Percentiles rank a stretch among this genome's conserved stretches.
Evolutionary conservation across 2,329 filamentous ascomycete genomes (phyloP).

Genomic region (Fusarium pseudonygamai): DNA sequence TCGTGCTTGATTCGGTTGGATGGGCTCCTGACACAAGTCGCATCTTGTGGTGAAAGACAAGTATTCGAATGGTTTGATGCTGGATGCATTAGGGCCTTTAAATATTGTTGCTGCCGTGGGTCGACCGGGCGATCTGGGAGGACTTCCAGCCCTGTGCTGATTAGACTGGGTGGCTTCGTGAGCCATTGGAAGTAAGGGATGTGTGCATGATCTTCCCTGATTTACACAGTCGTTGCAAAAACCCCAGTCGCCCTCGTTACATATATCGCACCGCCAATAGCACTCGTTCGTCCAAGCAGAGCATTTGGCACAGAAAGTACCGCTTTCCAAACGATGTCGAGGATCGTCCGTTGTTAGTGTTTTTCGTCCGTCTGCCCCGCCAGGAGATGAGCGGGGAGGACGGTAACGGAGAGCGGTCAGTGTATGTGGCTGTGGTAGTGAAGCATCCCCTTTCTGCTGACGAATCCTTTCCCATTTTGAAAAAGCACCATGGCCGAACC

Average conservation of each 20-base stretch:
- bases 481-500: conserved; percentile 80
- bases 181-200: conserved; percentile 80
- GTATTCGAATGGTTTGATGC: conserved; percentile 68
- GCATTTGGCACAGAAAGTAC: conserved; percentile 86
- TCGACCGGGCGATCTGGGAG: conserved; percentile 53
- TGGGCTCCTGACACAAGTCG: conserved; percentile 78
- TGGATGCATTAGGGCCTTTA: conserved; percentile 56
- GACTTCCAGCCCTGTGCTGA: conserved; percentile 51
- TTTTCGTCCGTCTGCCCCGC: conserved; percentile 64
- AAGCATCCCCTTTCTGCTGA: conserved; percentile 48
- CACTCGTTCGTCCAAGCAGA: conserved; percentile 78
- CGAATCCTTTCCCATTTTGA: conserved; percentile 69
- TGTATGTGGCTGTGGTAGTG: conserved; percentile 63
- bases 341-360: conserved; percentile 75
- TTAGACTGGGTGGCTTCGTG: conserved; percentile 59
- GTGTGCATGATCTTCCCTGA: conserved; percentile 81
- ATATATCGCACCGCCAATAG: conserved; percentile 88
- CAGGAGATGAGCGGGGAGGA: conserved; percentile 58
- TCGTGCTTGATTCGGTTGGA: conserved; percentile 73
- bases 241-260: conserved; percentile 94
- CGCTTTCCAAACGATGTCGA: conserved; percentile 73
- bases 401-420: conserved; percentile 67
- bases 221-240: conserved; percentile 92
- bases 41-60: conserved; percentile 80
- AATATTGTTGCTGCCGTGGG: conserved; percentile 60